Evolutionary conservation across 306 rosid species (phyloP).

Genomic region (Gynostemma pentaphyllum): DNA sequence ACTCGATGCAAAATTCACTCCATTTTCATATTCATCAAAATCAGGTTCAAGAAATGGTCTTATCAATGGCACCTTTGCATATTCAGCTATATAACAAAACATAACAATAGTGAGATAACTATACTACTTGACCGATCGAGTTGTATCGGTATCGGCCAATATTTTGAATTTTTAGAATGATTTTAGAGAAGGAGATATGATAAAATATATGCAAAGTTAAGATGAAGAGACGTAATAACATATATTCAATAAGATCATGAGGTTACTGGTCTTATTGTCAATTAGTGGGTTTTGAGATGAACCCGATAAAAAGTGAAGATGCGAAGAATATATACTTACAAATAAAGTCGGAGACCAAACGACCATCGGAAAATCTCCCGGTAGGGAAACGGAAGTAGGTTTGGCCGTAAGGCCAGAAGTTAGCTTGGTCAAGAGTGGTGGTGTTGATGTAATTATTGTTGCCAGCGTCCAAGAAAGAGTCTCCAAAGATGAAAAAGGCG

Average conservation of each 20-base stretch:
- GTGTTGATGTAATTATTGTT: conserved; percentile 95
- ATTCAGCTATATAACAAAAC: conserved; percentile 67
- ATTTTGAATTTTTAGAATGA: no score
- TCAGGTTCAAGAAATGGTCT: conserved; percentile 75
- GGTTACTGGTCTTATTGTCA: no score
- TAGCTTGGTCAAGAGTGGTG: conserved; percentile 73
- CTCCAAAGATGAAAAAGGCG: conserved; percentile 69
- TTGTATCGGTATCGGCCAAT: no score
- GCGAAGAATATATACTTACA: conserved; percentile 42
- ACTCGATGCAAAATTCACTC: conserved; percentile 77
- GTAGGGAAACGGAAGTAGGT: conserved; percentile 70
- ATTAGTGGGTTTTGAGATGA: no score
- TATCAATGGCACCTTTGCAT: conserved; percentile 55
- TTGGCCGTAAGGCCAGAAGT: conserved; percentile 87
- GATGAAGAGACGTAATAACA: no score
- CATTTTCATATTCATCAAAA: conserved; percentile 26
- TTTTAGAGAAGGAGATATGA: no score
- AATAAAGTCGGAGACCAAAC: conserved; percentile 68
- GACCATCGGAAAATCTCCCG: conserved; percentile 87
- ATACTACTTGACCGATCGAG: no score
- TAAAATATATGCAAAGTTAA: no score
- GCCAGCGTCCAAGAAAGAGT: conserved; percentile 82
- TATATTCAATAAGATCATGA: no score
- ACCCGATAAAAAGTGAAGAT: no score
- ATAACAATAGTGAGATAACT: no score